Base-by-base conservation (phyloP, 1,139 yeast genomes). In the Nematodospora anomalae region DNA sequence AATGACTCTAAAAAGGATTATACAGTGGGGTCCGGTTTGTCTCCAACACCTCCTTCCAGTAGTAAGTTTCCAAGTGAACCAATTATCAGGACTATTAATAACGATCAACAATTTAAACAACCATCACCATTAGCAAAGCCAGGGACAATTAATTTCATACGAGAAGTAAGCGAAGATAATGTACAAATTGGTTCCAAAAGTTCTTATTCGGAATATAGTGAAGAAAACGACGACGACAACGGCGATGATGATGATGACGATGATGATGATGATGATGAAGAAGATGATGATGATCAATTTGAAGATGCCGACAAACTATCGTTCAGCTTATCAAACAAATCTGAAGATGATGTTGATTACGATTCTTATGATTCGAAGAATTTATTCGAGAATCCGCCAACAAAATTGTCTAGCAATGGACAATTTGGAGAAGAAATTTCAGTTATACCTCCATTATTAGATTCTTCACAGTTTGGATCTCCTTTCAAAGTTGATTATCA, bases 111-210 rank as follows among this genome's bases (percentile, higher is more conserved):
- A 41, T 26, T 22, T 30, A 8, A 14, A 9, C 14, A 14, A 3
- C n/a, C 25, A 23, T n/a, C 25, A 23, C n/a, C 33, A 21, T 10
- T 16, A n/a, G 37, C 40, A 6, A 33, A 18, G 13, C 40, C 40
- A 23, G 38, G 38, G 14, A 29, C 35, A 10, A 53, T 57, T 14
- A 60, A 64, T 43, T 58, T 61, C 33, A 64, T 65, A 6, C 50
- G 70, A 30, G 71, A 64, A 46, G 64, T 64, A 3, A 56, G 57
- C 16, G 69, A 63, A 27, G 57, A 54, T 33, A 38, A 33, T 28
- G 26, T 34, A 9, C 32, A 35, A 14, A 32, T 35, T 43, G 43
- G 46, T 32, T 49, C 6, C 26, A 11, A 21, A 31, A 49, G 42
- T 12, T 41, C 41, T 18, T 51, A 47, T 22, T 43, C 40, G 12